A percentile compares a stretch with the other conserved stretches of the same genome.
phyloP scores from a whole-genome alignment of 495 filamentous ascomycete species.

The Glarea lozoyensis region DNA sequence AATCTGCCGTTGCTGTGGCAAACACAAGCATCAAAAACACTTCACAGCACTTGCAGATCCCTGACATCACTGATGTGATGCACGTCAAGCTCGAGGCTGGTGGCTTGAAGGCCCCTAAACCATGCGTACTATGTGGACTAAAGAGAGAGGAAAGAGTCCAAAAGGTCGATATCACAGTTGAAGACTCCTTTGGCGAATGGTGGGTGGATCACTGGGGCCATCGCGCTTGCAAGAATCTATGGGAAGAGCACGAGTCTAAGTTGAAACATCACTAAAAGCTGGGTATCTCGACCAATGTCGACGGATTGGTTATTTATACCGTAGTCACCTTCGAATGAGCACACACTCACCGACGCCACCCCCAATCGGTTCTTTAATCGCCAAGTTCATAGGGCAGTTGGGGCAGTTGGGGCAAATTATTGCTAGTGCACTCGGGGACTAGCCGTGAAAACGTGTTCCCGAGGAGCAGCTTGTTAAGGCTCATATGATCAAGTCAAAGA shows the following conservation, averaged over 20 bases:
- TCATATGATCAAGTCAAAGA: too few species aligned
- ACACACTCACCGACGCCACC: too few species aligned
- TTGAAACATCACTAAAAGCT: constrained; percentile 58
- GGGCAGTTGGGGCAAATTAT: too few species aligned
- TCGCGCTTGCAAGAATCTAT: constrained; percentile 71
- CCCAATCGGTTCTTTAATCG: too few species aligned
- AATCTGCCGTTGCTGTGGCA: constrained; percentile 46
- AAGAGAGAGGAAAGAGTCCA: constrained; percentile 75
- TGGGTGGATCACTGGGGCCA: constrained; percentile 91
- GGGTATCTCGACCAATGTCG: too few species aligned
- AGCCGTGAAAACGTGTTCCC: too few species aligned
- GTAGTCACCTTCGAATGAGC: too few species aligned
- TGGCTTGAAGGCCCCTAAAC: constrained; percentile 58
- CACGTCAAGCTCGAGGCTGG: constrained; percentile 53
- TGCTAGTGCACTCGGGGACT: too few species aligned
- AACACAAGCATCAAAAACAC: constrained; percentile 27
- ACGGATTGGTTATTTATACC: too few species aligned
- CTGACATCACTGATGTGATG: constrained; percentile 57
- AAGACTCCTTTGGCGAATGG: constrained; percentile 92
- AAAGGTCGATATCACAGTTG: constrained; percentile 64
- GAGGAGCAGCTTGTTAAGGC: too few species aligned
- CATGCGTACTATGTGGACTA: constrained; percentile 84
- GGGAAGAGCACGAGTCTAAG: constrained; percentile 60
- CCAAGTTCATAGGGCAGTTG: too few species aligned
- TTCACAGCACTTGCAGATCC: constrained; percentile 40